Percentiles rank a stretch among this genome's conserved stretches.
phyloP scores from a whole-genome alignment of 2,329 filamentous ascomycete genomes.

The Exophiala sideris region DNA sequence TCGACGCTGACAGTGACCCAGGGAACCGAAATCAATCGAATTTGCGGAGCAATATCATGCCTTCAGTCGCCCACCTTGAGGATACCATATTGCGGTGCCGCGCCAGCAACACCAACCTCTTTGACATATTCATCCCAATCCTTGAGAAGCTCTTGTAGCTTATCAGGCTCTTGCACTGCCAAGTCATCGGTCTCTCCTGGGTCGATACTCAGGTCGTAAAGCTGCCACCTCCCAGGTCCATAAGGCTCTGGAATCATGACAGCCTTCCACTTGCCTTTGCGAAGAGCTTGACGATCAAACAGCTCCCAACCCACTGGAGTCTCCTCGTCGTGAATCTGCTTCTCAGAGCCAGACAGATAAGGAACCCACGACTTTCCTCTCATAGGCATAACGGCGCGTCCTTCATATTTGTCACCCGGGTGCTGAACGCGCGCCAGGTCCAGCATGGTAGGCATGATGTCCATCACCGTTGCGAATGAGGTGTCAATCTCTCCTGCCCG shows the following conservation, averaged over 20 bases:
- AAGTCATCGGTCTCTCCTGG: slow-evolving; percentile 73
- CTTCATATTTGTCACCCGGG: slow-evolving; percentile 30
- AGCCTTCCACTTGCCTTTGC: slow-evolving; percentile 84
- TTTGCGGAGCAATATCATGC: neutral
- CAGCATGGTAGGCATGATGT: slow-evolving; percentile 35
- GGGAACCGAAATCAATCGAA: neutral
- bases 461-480: slow-evolving; percentile 35
- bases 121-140: slow-evolving; percentile 58
- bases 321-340: slow-evolving; percentile 29
- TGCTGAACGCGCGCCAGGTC: slow-evolving; percentile 34
- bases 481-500: slow-evolving; percentile 6
- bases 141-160: slow-evolving; percentile 45
- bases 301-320: slow-evolving; percentile 35
- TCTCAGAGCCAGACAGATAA: slow-evolving; percentile 30
- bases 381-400: slow-evolving; percentile 34
- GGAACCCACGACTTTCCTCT: slow-evolving; percentile 33
- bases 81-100: neutral
- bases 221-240: slow-evolving; percentile 51
- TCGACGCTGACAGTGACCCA: neutral
- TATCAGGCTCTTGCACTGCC: slow-evolving; percentile 46
- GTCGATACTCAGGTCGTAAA: slow-evolving; percentile 75
- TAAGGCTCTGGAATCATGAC: slow-evolving; percentile 72
- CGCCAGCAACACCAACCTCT: slow-evolving; percentile 51
- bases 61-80: neutral
- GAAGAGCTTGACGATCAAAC: slow-evolving; percentile 53